These are phyloP conservation scores for Lagenidium giganteum DNA, from an alignment of 352 stramenopile genomes.

Conservation along the genomic window DNA sequence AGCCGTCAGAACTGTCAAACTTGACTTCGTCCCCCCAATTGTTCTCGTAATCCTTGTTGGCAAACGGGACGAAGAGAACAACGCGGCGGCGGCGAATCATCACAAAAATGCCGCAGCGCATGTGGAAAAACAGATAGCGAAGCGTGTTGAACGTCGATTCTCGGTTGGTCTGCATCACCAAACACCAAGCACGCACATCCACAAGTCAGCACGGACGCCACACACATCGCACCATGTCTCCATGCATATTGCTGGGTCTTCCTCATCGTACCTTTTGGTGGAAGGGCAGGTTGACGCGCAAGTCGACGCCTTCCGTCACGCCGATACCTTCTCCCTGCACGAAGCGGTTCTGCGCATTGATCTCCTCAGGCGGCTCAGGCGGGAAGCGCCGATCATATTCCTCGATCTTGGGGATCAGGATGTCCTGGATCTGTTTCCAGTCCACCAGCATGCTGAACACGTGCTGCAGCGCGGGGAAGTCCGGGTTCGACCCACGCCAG, in stretches of 20 bases:
- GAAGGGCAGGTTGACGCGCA: constrained; percentile 91
- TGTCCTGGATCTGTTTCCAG: constrained; percentile 74
- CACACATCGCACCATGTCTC: too few species aligned
- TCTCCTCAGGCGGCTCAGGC: constrained; percentile 21
- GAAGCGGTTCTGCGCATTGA: constrained; percentile 62
- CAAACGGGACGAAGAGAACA: constrained; percentile 96
- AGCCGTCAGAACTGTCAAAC: constrained; percentile 87
- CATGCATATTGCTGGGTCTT: too few species aligned
- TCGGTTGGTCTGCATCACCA: constrained; percentile 58
- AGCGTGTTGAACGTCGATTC: constrained; percentile 93
- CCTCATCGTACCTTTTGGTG: too few species aligned
- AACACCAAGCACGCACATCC: too few species aligned
- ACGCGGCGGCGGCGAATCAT: constrained; percentile 96
- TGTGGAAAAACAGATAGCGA: constrained; percentile 98
- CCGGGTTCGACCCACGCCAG: constrained; percentile 84
- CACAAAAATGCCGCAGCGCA: constrained; percentile 98
- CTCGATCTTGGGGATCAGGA: constrained; percentile 75
- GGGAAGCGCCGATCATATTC: constrained; percentile 72
- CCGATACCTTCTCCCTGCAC: constrained; percentile 35
- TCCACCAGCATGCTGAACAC: constrained; percentile 90
- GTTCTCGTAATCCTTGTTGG: constrained; percentile 97
- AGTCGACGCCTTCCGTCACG: constrained; percentile 56
- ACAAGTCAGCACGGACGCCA: too few species aligned
- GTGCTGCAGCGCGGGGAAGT: constrained; percentile 89
- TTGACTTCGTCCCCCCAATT: constrained; percentile 92